A percentile compares a stretch with the other conserved stretches of the same genome.
phyloP scores from a whole-genome alignment of 371 early-diverging fungal species.

The Coemansia sp. region DNA sequence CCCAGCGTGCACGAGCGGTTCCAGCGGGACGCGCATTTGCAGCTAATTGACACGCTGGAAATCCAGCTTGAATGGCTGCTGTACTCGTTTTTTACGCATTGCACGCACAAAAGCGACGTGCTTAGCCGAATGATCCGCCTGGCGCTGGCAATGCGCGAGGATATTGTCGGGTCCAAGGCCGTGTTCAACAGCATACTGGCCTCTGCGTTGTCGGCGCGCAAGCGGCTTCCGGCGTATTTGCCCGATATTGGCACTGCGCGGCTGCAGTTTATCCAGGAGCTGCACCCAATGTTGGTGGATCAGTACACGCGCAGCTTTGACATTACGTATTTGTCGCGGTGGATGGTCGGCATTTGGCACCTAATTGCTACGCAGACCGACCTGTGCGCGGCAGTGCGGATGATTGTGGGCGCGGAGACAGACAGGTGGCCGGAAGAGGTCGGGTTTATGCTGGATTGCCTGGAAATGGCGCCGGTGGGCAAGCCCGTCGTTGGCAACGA shows the following conservation, averaged over 20 bases:
- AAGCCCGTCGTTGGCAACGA: not conserved
- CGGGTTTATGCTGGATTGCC: constrained; percentile 31
- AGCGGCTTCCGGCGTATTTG: constrained; percentile 31
- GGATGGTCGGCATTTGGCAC: constrained; percentile 40
- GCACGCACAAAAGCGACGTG: not conserved
- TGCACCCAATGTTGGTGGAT: constrained; percentile 26
- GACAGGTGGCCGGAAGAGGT: constrained; percentile 39
- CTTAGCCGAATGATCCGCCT: constrained; percentile 19
- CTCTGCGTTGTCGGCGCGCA: constrained; percentile 12
- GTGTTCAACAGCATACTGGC: constrained; percentile 33
- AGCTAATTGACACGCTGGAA: constrained; percentile 34
- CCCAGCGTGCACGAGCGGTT: constrained; percentile 41
- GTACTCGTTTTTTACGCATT: constrained; percentile 35
- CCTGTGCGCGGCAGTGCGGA: constrained; percentile 23
- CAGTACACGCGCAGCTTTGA: constrained; percentile 26
- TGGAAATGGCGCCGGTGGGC: constrained; percentile 13
- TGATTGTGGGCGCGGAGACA: constrained; percentile 39
- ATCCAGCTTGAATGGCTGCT: constrained; percentile 42
- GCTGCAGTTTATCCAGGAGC: constrained; percentile 12
- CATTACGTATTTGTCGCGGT: constrained; percentile 34
- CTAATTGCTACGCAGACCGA: constrained; percentile 33
- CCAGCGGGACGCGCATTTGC: constrained; percentile 21
- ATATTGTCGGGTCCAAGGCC: constrained; percentile 35
- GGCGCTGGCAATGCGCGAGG: constrained; percentile 34
- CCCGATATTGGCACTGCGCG: constrained; percentile 37